Evolutionary conservation across 148 eudicot genomes (phyloP).

Genomic region (Pouteria glomerata): DNA sequence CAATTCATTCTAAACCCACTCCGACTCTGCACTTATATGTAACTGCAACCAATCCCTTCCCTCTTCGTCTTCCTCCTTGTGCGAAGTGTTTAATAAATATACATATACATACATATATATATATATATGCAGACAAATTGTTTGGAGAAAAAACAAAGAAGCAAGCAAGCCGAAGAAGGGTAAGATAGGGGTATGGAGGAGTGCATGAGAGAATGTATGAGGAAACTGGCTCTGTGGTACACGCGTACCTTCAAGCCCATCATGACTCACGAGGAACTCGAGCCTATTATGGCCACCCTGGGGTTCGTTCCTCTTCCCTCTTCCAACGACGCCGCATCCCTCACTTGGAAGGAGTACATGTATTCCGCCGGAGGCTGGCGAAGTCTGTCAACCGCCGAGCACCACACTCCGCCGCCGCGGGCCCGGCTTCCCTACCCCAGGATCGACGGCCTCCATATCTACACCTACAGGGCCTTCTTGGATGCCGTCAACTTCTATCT

Average conservation of each 20-base stretch:
- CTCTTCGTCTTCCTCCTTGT: too few species aligned
- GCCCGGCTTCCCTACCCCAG: conserved; percentile 42
- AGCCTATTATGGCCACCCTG: conserved; percentile 36
- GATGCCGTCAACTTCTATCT: conserved; percentile 48
- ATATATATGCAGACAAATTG: too few species aligned
- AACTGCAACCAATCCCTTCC: too few species aligned
- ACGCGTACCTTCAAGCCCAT: conserved; percentile 49
- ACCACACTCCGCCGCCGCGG: conserved; percentile 3
- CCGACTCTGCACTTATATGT: too few species aligned
- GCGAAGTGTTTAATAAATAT: too few species aligned
- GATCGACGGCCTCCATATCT: conserved; percentile 52
- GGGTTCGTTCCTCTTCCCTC: conserved; percentile 32
- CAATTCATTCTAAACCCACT: too few species aligned
- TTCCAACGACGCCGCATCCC: not conserved
- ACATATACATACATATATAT: too few species aligned
- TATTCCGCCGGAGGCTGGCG: conserved; percentile 14
- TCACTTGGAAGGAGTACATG: conserved; percentile 37
- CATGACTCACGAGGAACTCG: conserved; percentile 55
- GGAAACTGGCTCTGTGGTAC: conserved; percentile 46
- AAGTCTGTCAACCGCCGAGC: not conserved
- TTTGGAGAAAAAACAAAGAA: too few species aligned
- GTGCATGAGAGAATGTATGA: conserved; percentile 27
- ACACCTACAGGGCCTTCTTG: conserved; percentile 45
- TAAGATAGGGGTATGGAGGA: too few species aligned
- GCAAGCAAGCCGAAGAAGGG: too few species aligned